phyloP scores from a whole-genome alignment of 2,329 filamentous ascomycete species.

The Claviceps pusilla region DNA sequence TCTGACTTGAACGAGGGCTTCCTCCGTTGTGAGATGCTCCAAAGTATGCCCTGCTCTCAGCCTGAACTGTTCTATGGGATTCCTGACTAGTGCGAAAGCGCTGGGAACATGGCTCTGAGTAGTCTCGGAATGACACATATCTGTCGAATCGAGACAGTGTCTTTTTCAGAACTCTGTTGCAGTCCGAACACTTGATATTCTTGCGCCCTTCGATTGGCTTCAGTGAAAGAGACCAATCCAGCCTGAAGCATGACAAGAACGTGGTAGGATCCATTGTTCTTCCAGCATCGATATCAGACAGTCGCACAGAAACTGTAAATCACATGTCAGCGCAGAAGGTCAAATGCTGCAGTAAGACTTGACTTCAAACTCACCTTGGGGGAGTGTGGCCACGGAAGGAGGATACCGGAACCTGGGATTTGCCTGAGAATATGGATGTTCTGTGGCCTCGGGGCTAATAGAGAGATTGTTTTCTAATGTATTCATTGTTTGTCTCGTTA shows the following conservation, averaged over 20 bases:
- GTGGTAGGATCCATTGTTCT: not conserved
- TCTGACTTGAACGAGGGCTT: not conserved
- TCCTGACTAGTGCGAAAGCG: conserved; percentile 32
- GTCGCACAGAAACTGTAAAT: not conserved
- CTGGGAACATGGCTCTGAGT: conserved; percentile 22
- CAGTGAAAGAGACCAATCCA: not conserved
- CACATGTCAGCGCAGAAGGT: not conserved
- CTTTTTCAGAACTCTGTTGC: not conserved
- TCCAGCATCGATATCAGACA: not conserved
- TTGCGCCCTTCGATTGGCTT: not conserved
- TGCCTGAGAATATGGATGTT: not conserved
- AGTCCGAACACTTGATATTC: not conserved
- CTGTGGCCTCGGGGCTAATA: not conserved
- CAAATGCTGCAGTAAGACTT: not conserved
- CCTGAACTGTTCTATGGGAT: conserved; percentile 24
- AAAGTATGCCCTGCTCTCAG: conserved; percentile 28
- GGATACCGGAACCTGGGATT: not conserved
- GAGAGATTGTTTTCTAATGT: not conserved
- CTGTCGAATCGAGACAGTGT: conserved; percentile 24
- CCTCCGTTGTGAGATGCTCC: not conserved
- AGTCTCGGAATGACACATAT: conserved; percentile 32
- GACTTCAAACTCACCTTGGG: not conserved
- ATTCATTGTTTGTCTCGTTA: not conserved
- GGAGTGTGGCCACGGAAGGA: not conserved
- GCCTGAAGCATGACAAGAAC: not conserved